These are phyloP conservation scores for Podila minutissima DNA, from an alignment of 192 early-diverging fungal species.

Conservation along the genomic window DNA sequence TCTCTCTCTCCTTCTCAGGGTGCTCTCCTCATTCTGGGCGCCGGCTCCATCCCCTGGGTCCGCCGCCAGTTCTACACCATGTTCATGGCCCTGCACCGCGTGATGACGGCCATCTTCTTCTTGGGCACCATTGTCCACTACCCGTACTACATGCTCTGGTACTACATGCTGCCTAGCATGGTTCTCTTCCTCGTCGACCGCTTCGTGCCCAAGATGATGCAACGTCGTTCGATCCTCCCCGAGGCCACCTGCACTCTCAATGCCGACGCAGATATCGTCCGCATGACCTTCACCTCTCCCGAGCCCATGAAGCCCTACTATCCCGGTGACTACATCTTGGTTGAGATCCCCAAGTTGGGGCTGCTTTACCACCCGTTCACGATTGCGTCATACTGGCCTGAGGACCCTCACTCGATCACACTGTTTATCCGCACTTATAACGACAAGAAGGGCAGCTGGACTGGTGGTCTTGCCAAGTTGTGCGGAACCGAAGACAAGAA, in stretches of 20 bases:
- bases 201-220: slow-evolving; percentile 45
- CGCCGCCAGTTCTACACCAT: slow-evolving; percentile 26
- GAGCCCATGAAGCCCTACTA: slow-evolving; percentile 52
- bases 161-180: slow-evolving; percentile 36
- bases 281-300: slow-evolving; percentile 29
- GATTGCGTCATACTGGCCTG: slow-evolving; percentile 44
- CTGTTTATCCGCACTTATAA: slow-evolving; percentile 36
- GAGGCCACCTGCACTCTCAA: slow-evolving; percentile 30
- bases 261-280: slow-evolving; percentile 36
- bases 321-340: slow-evolving; percentile 45
- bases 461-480: slow-evolving; percentile 15
- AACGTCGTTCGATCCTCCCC: slow-evolving; percentile 19
- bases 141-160: slow-evolving; percentile 43
- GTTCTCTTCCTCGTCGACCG: slow-evolving; percentile 41
- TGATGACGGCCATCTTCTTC: slow-evolving; percentile 42
- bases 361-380: slow-evolving; percentile 39
- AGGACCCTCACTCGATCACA: slow-evolving; percentile 29
- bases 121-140: slow-evolving; percentile 36
- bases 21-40: slow-evolving; percentile 19
- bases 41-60: slow-evolving; percentile 37
- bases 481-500: slow-evolving; percentile 38
- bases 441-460: slow-evolving; percentile 33
- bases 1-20: neutral
- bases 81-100: slow-evolving; percentile 37
- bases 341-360: slow-evolving; percentile 30